Conservation (phyloP, 2,329 filamentous ascomycete genomes). For the Xylaria digitata region DNA sequence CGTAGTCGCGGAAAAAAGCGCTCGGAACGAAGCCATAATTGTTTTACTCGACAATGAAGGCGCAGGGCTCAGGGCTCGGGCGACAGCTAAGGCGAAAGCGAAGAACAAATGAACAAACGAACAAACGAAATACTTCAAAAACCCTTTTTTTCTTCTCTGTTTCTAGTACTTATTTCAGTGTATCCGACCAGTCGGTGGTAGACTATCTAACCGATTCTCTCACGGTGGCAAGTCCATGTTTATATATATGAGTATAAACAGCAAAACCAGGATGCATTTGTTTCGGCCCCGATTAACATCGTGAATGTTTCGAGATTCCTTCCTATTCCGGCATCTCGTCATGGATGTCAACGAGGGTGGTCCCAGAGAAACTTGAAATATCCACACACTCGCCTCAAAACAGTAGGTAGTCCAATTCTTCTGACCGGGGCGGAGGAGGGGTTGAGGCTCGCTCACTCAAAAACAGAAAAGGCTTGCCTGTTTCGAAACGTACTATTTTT, state of each 20-base stretch:
- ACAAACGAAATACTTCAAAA: neutral
- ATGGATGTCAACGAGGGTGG: neutral
- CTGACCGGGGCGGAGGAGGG: neutral
- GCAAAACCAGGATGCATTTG: neutral
- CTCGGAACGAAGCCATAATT: conserved; percentile 23
- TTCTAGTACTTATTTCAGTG: neutral
- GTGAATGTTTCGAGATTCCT: conserved; percentile 18
- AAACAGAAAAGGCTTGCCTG: neutral
- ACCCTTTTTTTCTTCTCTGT: neutral
- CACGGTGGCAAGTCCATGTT: neutral
- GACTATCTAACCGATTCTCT: neutral
- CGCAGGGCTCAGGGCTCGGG: no score
- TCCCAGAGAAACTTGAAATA: neutral
- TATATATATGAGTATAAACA: neutral
- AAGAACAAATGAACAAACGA: no score
- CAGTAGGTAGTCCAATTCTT: conserved; percentile 11
- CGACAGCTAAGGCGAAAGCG: no score
- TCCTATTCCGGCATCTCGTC: conserved; percentile 17
- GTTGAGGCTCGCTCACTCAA: neutral
- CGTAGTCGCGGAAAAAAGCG: neutral
- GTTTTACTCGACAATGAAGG: neutral
- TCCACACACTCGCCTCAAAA: conserved; percentile 5
- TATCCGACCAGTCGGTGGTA: conserved; percentile 4
- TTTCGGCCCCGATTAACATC: neutral
- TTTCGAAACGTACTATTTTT: conserved; percentile 30